A percentile compares a stretch with the other conserved stretches of the same genome.
Conservation (phyloP, 2,329 filamentous ascomycete species). For the Thielaviopsis populi region DNA sequence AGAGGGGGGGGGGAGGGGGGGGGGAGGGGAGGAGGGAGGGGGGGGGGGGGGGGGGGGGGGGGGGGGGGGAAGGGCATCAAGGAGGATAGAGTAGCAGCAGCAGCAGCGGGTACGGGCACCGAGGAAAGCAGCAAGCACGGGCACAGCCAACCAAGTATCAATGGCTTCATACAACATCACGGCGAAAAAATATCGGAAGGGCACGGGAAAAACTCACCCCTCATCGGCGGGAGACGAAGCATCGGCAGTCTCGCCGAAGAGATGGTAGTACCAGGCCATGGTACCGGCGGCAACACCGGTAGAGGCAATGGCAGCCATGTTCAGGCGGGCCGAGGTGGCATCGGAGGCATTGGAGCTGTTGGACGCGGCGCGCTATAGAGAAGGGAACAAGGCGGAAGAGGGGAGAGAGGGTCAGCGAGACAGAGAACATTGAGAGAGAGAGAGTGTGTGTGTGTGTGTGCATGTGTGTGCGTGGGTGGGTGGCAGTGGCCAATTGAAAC, state of each 20-base stretch:
- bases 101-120: too few relatives aligned
- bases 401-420: conserved; percentile 8
- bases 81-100: too few relatives aligned
- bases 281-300: conserved; percentile 78
- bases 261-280: conserved; percentile 92
- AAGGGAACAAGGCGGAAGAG: background rate
- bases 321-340: conserved; percentile 61
- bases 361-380: conserved; percentile 47
- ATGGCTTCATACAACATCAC: background rate
- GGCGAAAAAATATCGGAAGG: conserved; percentile 7
- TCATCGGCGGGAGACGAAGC: conserved; percentile 92
- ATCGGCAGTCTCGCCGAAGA: conserved; percentile 76
- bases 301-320: conserved; percentile 72
- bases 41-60: too few relatives aligned
- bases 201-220: conserved; percentile 55
- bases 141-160: too few relatives aligned
- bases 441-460: background rate
- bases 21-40: too few relatives aligned
- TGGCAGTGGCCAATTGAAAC: background rate
- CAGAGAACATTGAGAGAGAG: background rate
- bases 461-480: background rate
- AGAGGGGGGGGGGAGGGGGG: too few relatives aligned
- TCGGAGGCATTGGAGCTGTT: conserved; percentile 59
- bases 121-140: too few relatives aligned
- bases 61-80: too few relatives aligned